Evolutionary conservation across 2,329 filamentous ascomycete genomes (phyloP).

Genomic region (Nemania serpens): DNA sequence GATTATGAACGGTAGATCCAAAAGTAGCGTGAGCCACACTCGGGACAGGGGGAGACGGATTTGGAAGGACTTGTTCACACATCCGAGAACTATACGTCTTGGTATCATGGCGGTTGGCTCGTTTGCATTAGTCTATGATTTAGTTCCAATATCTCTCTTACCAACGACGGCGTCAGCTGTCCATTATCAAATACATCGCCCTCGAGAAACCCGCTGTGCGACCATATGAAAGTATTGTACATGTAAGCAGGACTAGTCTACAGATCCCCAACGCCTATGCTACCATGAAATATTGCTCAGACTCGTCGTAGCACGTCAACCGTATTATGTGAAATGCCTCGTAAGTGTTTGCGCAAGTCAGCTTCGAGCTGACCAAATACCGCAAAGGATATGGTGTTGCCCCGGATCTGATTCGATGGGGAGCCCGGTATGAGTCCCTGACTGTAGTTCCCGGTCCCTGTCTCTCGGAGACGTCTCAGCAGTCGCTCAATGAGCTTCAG

Average conservation of each 20-base stretch:
- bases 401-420: slow-evolving; percentile 1
- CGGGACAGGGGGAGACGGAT: slow-evolving; percentile 3
- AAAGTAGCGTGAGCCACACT: slow-evolving; percentile 20
- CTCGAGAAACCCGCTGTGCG: slow-evolving; percentile 3
- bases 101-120: slow-evolving; percentile 7
- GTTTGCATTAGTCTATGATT: slow-evolving; percentile 22
- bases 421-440: slow-evolving; percentile 16
- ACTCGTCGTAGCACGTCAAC: slow-evolving; percentile 27
- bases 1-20: slow-evolving; percentile 10
- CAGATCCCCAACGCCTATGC: slow-evolving; percentile 25
- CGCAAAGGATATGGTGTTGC: slow-evolving; percentile 25
- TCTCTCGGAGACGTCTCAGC: slow-evolving; percentile 28
- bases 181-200: slow-evolving; percentile 20
- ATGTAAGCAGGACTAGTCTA: slow-evolving; percentile 24
- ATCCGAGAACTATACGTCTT: not conserved
- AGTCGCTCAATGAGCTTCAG: slow-evolving; percentile 31
- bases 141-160: slow-evolving; percentile 6
- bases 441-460: slow-evolving; percentile 7
- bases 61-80: slow-evolving; percentile 17
- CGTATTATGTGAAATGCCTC: slow-evolving; percentile 27
- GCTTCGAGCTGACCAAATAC: slow-evolving; percentile 32
- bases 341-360: slow-evolving; percentile 29
- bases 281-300: slow-evolving; percentile 15
- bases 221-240: slow-evolving; percentile 22
- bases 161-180: slow-evolving; percentile 1